Base-by-base conservation (phyloP, 2,329 filamentous ascomycete species). In the Pleoardoris graminearum region DNA sequence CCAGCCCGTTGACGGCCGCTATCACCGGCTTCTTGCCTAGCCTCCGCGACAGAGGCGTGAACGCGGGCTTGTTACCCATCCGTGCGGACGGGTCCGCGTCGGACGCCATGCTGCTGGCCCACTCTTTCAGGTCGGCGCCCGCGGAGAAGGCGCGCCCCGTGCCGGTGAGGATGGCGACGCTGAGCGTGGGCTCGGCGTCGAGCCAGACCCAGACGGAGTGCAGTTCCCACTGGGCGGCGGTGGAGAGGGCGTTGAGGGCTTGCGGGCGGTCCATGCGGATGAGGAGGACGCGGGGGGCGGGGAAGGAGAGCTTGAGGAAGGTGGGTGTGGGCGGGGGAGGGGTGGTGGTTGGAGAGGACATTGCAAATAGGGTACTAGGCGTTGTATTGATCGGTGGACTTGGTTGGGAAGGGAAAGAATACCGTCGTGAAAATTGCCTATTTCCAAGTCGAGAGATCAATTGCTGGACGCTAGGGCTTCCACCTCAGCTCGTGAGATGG, bases 221-320 rank as follows among this genome's bases (percentile, higher is more conserved):
- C 53, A 76, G 72, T 60, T 80, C 79, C 71, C 73, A 77, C 60
- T 77, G 76, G 3, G 73, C 59, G 42, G 50, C 29, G 8, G 57
- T 61, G 41, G 54, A 55, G 53, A 62, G 56, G 46, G 48, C 70
- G 55, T 81, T 80, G 65, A 79, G 73, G 39, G 67, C 62, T 33
- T 62, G 61, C 25, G 75, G 70, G 3, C 77, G 74, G 61, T 78
- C 74, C 62, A 81, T 79, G 37, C 75, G 77, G 21, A 80, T 72
- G 38, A 79, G 73, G 7, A 81, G 66, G 30, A 80, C 74, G 47
- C 70, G 64, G 0, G 71, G 70, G 1, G 68, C 67, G 2, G 79
- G 0, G 39, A 82, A 88, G 67, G 81, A 89, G 70, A 86, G 86
- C 0, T 76, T 91, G 29, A 81, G 85, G 73, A 82, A 85, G 58